Conservation (phyloP, 129 eudicot genomes). For the Helianthus tuberosus region DNA sequence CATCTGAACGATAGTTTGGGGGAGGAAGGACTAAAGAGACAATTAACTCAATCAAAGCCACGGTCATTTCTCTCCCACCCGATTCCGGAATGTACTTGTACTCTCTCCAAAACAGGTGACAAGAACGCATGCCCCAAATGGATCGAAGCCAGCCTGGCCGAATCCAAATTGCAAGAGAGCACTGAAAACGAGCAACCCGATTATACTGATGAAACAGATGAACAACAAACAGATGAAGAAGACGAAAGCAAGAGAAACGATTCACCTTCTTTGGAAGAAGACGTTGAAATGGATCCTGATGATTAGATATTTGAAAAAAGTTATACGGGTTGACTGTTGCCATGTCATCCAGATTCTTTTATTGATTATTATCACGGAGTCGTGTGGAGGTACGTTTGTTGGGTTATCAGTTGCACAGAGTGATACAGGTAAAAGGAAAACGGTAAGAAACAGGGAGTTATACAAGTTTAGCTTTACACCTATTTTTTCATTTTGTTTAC, state of each 20-base stretch:
- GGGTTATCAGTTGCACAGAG: slow-evolving; percentile 31
- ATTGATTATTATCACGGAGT: slow-evolving; percentile 27
- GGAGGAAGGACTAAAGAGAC: slow-evolving; percentile 67
- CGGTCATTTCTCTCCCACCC: slow-evolving; percentile 85
- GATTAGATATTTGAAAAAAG: slow-evolving; percentile 50
- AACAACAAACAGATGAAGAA: slow-evolving; percentile 37
- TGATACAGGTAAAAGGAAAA: slow-evolving; percentile 23
- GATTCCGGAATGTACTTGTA: slow-evolving; percentile 86
- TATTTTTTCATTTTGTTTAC: slow-evolving; percentile 1
- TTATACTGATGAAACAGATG: slow-evolving; percentile 47
- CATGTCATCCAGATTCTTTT: slow-evolving; percentile 33
- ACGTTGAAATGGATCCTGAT: slow-evolving; percentile 96
- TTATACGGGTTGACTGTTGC: not conserved
- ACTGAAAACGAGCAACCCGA: slow-evolving; percentile 54
- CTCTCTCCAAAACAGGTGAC: slow-evolving; percentile 43
- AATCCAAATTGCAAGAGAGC: slow-evolving; percentile 37
- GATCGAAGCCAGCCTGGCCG: slow-evolving; percentile 45
- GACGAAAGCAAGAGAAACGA: slow-evolving; percentile 33
- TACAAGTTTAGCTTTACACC: slow-evolving; percentile 14
- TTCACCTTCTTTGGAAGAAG: slow-evolving; percentile 55
- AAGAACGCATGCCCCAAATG: slow-evolving; percentile 72
- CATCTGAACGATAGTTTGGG: slow-evolving; percentile 80
- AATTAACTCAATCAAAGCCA: slow-evolving; percentile 44
- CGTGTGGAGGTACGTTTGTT: slow-evolving; percentile 19
- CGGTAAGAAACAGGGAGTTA: slow-evolving; percentile 10